Evolutionary conservation across 495 filamentous ascomycete genomes (phyloP).

Genomic region (Darksidea phi): DNA sequence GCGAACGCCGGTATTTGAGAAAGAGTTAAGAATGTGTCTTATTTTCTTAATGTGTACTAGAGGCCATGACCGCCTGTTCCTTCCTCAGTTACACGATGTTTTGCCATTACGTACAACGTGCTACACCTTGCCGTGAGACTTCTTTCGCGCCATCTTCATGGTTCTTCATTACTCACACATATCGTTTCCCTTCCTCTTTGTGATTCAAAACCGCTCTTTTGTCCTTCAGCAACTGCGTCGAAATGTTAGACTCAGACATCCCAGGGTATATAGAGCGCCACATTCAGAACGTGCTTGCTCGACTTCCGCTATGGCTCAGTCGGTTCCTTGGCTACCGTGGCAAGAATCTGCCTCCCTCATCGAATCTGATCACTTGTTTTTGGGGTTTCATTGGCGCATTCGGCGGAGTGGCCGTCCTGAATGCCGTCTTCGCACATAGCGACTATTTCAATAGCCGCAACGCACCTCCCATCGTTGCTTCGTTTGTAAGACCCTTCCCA

Average conservation of each 20-base stretch:
- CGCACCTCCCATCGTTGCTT: conserved; percentile 15
- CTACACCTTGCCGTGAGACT: too few relatives aligned
- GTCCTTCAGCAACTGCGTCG: background rate
- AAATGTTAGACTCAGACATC: conserved; percentile 1
- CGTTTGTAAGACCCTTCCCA: conserved; percentile 3
- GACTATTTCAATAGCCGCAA: conserved; percentile 6
- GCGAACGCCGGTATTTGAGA: too few relatives aligned
- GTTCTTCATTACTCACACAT: too few relatives aligned
- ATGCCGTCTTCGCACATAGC: conserved; percentile 17
- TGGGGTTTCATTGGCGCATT: conserved; percentile 23
- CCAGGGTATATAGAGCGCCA: conserved; percentile 4
- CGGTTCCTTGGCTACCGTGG: conserved; percentile 18
- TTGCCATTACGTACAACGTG: too few relatives aligned
- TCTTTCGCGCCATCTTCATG: too few relatives aligned
- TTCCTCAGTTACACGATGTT: too few relatives aligned
- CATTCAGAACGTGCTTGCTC: conserved; percentile 1
- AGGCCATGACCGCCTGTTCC: too few relatives aligned
- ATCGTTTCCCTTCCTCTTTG: too few relatives aligned
- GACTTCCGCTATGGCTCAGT: conserved; percentile 8
- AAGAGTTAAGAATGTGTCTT: too few relatives aligned
- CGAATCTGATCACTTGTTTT: background rate
- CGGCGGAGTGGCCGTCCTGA: conserved; percentile 9
- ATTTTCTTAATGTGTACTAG: too few relatives aligned
- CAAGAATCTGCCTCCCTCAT: background rate
- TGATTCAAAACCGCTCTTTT: too few relatives aligned